Evolutionary conservation across 75 land plant genomes (phyloP).

Genomic region (Chamaecyparis obtusa): DNA sequence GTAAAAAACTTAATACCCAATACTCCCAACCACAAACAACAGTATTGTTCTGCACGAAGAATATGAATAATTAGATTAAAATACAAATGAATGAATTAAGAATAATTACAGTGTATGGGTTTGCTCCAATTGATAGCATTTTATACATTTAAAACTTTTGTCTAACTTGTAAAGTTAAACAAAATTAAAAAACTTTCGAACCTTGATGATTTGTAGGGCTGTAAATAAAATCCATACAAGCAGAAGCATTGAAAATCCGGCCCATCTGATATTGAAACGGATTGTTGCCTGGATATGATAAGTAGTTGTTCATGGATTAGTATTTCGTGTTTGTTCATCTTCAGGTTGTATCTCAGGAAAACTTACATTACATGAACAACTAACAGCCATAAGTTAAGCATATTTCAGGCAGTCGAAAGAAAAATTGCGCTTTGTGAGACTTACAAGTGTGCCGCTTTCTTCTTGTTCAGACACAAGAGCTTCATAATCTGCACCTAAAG

Average conservation of each 20-base stretch:
- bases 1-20: constrained; percentile 60
- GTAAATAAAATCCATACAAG: constrained; percentile 55
- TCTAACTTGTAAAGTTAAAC: neutral
- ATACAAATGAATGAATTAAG: neutral
- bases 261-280: constrained; percentile 48
- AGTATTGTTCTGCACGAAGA: constrained; percentile 41
- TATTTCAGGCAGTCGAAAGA: neutral
- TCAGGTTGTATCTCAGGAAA: neutral
- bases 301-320: neutral
- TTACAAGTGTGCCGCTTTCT: constrained; percentile 36
- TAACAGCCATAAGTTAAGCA: neutral
- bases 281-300: constrained; percentile 44
- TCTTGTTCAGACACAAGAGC: constrained; percentile 39
- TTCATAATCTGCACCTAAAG: constrained; percentile 39
- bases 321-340: neutral
- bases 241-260: constrained; percentile 40
- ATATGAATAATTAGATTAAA: neutral
- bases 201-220: constrained; percentile 66
- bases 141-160: constrained; percentile 2
- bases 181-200: neutral
- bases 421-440: constrained; percentile 1
- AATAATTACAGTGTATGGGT: neutral
- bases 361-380: neutral
- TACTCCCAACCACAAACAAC: constrained; percentile 44
- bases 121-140: neutral